Conservation (phyloP, 768 basidiomycete genomes). For the Leucocoprinus birnbaumii region DNA sequence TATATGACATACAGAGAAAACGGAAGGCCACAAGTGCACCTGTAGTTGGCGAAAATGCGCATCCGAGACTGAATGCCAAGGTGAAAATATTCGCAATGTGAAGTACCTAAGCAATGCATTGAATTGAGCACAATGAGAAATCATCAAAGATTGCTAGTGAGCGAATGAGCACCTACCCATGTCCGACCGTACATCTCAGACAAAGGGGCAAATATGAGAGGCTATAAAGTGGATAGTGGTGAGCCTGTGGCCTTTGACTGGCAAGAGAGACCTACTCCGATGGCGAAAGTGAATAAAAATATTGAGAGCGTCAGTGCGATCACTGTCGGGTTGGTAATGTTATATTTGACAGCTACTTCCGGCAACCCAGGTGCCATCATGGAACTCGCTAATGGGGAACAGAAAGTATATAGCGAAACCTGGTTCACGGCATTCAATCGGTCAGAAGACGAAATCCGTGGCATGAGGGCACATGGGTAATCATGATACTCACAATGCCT, state of each 20-base stretch:
- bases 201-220: slow-evolving; percentile 62
- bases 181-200: slow-evolving; percentile 74
- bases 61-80: slow-evolving; percentile 62
- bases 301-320: slow-evolving; percentile 61
- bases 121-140: background rate
- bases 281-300: slow-evolving; percentile 65
- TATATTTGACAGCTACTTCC: slow-evolving; percentile 48
- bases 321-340: slow-evolving; percentile 50
- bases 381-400: slow-evolving; percentile 41
- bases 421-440: slow-evolving; percentile 16
- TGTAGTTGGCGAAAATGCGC: slow-evolving; percentile 62
- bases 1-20: slow-evolving; percentile 54
- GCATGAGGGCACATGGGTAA: background rate
- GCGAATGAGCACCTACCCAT: slow-evolving; percentile 41
- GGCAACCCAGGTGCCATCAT: slow-evolving; percentile 77
- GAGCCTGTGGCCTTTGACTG: background rate
- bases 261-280: slow-evolving; percentile 40
- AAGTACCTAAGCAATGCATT: slow-evolving; percentile 47
- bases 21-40: slow-evolving; percentile 61
- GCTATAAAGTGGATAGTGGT: slow-evolving; percentile 24
- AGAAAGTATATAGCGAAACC: slow-evolving; percentile 63
- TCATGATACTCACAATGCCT: slow-evolving; percentile 44
- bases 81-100: slow-evolving; percentile 65
- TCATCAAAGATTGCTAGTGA: background rate
- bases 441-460: background rate